Base-by-base conservation (phyloP, 1,284 basidiomycete species). In the Termitomyces sp. region DNA sequence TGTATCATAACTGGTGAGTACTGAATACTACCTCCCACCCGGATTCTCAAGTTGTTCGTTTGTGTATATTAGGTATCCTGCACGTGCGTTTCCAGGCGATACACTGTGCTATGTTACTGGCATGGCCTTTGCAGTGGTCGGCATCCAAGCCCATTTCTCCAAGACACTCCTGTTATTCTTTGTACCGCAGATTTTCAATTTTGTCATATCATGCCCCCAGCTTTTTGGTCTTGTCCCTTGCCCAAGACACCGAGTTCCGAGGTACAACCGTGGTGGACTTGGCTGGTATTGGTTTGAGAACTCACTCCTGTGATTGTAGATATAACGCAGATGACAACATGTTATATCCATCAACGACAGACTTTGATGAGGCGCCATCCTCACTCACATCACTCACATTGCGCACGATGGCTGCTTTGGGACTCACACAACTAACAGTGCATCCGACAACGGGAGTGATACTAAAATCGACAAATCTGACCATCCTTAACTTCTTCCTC, bases 91-190 rank as follows among this genome's bases (percentile, higher is more conserved):
- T 68, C 93, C 95, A 0, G 97, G 97, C 2, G 97, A 99, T 67
- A 99, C 97, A 1, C 81, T 98, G 37, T 99, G 97, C 71, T 99
- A 99, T 71, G 88, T 98, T 52, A 87, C 94, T 0, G 97, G 94
- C 54, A 97, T 97, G 94, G 92, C 94, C 0, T 97, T 97, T 65
- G 88, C 95, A 0, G 93, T 95, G 13, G 93, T 96, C 31, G 93
- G 93, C 9, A 96, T 97, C 57, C 90, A 96, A 64, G 94, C 91
- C 0, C 97, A 99, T 69, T 98, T 97, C 68, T 93, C 91, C 51
- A 99, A 99, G 72, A 99, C 96, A 0, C 75, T 99, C 3, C 78
- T 98, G 46, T 76, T 99, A 26, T 98, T 99, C 78, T 99, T 99
- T 76, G 77, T 97, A 31, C 97, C 97, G 4, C 97, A 99, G 67